Evolutionary conservation across 257 asterid genomes (phyloP), one percentile per base, ranked within the genome.

Genomic region (Petrea volubilis): DNA sequence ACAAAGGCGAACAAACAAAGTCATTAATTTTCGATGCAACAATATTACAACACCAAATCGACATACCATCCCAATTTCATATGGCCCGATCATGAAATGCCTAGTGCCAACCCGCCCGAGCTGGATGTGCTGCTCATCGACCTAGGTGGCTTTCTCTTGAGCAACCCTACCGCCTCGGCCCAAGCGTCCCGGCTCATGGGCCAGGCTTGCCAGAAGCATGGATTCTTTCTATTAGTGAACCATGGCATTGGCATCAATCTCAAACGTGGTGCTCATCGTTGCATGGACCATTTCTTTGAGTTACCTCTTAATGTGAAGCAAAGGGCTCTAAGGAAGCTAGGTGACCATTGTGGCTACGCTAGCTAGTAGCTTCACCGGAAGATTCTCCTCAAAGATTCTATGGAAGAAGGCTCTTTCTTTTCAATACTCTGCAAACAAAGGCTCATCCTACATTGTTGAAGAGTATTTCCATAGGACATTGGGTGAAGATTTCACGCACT

Each of bases 371-470:
- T 91, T 91, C 79, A 87, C 85, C 0, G 96, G 93, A 6, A 61
- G 97, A 18, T 91, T 91, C 74, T 84, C 93, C 6, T 82, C 90
- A 18, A 91, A 91, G 74, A 79, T 91, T 33, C 97, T 96, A 0
- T 91, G 97, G 97, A 91, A 91, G 76, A 96, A 91, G 67, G 89
- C 96, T 2, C 88, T 91, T 31, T 89, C 97, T 12, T 86, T 91
- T 44, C 80, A 68, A 10, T 87, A 81, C 76, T 84, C 90, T 0
- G 83, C 81, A 0, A 65, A 73, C 2, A 23, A 61, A 46, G 76
- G 15, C 59, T 81, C 89, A 0, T 81, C 89, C n/a, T 74, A 57
- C 77, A 72, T 75, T 46, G 97, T 91, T 53, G 85, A 87, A 49
- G 77, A 87, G 10, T 91, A 91, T 61, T 84, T 91, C 23, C 49